Conservation (phyloP, 2,329 filamentous ascomycete species). For the Dactylellina haptotyla region DNA sequence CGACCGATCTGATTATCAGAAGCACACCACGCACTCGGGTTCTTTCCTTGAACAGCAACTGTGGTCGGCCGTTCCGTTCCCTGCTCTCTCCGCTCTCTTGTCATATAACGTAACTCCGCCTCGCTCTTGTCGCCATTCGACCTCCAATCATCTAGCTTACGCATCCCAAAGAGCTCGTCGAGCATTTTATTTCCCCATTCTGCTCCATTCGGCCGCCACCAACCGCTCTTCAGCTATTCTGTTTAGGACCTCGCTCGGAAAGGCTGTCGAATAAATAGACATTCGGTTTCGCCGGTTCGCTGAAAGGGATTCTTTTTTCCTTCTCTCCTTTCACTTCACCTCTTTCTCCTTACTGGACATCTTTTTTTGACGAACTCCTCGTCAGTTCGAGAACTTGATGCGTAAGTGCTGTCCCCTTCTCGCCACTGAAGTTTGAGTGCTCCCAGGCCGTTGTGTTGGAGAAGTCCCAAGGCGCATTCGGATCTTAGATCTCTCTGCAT, state of each 20-base stretch:
- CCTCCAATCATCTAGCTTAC: conserved; percentile 20
- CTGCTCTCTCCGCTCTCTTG: neutral
- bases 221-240: neutral
- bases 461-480: neutral
- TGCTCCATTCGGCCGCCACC: conserved; percentile 15
- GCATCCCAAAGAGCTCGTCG: conserved; percentile 26
- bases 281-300: neutral
- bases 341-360: conserved; percentile 29
- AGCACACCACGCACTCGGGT: conserved; percentile 13
- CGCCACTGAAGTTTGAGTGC: too few species aligned
- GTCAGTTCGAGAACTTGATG: conserved; percentile 54
- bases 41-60: conserved; percentile 14
- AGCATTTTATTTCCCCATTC: neutral
- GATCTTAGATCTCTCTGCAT: conserved; percentile 20
- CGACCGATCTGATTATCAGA: conserved; percentile 6
- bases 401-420: conserved; percentile 33
- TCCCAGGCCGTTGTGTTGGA: neutral
- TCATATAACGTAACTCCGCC: conserved; percentile 20
- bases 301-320: conserved; percentile 7
- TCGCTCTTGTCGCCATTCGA: conserved; percentile 14
- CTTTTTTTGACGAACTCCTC: conserved; percentile 53
- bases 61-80: conserved; percentile 28
- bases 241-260: neutral
- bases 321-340: conserved; percentile 7
- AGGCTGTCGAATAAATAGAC: conserved; percentile 30